phyloP scores from a whole-genome alignment of 306 rosid species.

The Castanea crenata region DNA sequence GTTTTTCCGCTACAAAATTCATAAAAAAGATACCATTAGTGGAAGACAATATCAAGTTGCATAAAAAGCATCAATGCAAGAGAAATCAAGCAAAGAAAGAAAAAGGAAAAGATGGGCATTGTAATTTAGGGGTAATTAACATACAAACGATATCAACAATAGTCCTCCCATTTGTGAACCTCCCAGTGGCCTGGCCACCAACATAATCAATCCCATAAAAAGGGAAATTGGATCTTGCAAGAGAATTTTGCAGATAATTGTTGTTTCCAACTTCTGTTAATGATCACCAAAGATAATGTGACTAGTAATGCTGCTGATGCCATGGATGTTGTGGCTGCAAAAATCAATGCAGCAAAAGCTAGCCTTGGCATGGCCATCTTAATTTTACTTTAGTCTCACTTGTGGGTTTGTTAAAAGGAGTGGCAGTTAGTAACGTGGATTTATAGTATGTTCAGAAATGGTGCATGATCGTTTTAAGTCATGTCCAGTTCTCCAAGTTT shows the following conservation, averaged over 20 bases:
- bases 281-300: constrained; percentile 78
- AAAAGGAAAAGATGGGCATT: background rate
- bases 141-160: constrained; percentile 79
- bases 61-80: background rate
- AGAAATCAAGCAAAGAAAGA: background rate
- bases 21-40: background rate
- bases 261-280: constrained; percentile 87
- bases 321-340: background rate
- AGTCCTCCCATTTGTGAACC: constrained; percentile 88
- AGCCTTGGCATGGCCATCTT: constrained; percentile 18
- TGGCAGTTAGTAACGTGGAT: background rate
- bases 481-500: constrained; percentile 39
- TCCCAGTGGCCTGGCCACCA: constrained; percentile 75
- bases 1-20: constrained; percentile 57
- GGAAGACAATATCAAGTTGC: background rate
- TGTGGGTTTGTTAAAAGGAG: background rate
- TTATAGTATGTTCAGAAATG: constrained; percentile 27
- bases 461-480: background rate
- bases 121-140: background rate
- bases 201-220: constrained; percentile 82
- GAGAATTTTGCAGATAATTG: constrained; percentile 64
- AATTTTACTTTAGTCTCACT: background rate
- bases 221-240: constrained; percentile 73
- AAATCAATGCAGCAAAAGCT: constrained; percentile 22
- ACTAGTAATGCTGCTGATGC: constrained; percentile 28